These are phyloP conservation scores for Moricandia moricandioides DNA, from an alignment of 345 rosid species.

Conservation along the genomic window DNA sequence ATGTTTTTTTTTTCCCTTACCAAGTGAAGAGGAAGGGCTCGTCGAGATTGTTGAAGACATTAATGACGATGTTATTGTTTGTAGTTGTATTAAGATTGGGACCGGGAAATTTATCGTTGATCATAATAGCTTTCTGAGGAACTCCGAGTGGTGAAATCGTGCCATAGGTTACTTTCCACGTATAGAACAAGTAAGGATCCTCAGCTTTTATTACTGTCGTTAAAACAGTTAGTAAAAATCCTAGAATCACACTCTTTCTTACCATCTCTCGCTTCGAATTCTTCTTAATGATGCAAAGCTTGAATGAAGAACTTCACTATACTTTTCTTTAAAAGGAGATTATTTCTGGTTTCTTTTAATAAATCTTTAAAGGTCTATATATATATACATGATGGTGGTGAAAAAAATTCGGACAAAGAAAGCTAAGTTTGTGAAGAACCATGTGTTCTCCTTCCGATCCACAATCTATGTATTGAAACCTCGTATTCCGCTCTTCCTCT, in stretches of 20 bases:
- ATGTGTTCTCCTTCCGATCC: conserved; percentile 19
- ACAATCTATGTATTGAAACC: conserved; percentile 14
- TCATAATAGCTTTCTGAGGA: conserved; percentile 62
- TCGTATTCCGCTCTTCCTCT: conserved; percentile 25
- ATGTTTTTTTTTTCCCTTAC: conserved; percentile 12
- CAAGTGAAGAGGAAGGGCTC: conserved; percentile 66
- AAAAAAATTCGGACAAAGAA: neutral
- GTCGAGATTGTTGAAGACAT: conserved; percentile 61
- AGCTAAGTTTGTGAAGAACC: conserved; percentile 16
- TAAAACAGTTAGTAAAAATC: conserved; percentile 14
- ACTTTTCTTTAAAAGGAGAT: neutral
- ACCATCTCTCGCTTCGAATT: conserved; percentile 4
- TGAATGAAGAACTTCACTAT: neutral
- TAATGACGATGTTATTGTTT: conserved; percentile 59
- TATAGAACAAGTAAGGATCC: conserved; percentile 57
- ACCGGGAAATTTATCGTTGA: conserved; percentile 62
- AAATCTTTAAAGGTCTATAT: neutral
- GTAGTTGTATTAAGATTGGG: conserved; percentile 60
- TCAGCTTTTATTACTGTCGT: conserved; percentile 39
- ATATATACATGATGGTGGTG: neutral
- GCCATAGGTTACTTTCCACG: conserved; percentile 70
- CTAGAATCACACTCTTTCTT: conserved; percentile 16
- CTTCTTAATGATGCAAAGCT: neutral
- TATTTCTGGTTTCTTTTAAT: neutral
- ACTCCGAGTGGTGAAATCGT: conserved; percentile 60